phyloP scores from a whole-genome alignment of 2,329 filamentous ascomycete species.

The Ilyonectria robusta region DNA sequence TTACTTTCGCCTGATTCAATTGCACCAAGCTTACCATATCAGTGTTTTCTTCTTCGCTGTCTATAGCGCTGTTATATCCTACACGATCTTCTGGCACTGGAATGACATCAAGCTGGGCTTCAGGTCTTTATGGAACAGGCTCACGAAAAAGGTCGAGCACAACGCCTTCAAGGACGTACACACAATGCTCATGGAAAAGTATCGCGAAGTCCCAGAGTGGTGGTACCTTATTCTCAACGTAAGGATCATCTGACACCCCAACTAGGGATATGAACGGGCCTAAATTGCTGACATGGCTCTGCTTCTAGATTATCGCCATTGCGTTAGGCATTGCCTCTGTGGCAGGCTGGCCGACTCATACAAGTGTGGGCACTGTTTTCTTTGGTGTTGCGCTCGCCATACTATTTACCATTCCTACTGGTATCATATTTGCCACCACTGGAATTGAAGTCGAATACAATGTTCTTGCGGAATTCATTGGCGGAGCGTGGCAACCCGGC shows the following conservation, averaged over 20 bases:
- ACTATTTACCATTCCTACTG: conserved; percentile 60
- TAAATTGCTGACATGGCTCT: too few species aligned
- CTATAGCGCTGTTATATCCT: conserved; percentile 53
- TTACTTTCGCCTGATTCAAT: too few species aligned
- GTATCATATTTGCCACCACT: conserved; percentile 62
- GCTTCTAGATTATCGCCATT: conserved; percentile 44
- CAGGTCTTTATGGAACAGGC: conserved; percentile 32
- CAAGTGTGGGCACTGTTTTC: conserved; percentile 59
- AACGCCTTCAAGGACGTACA: conserved; percentile 57
- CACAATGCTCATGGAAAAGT: conserved; percentile 59
- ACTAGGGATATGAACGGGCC: too few species aligned
- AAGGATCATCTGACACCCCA: conserved; percentile 18
- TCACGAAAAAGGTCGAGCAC: conserved; percentile 29
- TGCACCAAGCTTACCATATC: not conserved
- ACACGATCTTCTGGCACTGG: conserved; percentile 54
- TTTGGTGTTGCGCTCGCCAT: conserved; percentile 59
- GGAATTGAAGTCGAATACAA: conserved; percentile 60
- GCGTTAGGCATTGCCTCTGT: conserved; percentile 55
- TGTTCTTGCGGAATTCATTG: conserved; percentile 64
- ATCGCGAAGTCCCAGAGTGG: conserved; percentile 64
- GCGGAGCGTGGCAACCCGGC: conserved; percentile 58
- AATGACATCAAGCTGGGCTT: conserved; percentile 52
- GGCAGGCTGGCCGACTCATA: conserved; percentile 59
- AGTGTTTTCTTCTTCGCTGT: conserved; percentile 45
- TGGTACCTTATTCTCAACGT: conserved; percentile 53